Evolutionary conservation across 352 stramenopile genomes (phyloP).

Genomic region (Pythium oligandrum): DNA sequence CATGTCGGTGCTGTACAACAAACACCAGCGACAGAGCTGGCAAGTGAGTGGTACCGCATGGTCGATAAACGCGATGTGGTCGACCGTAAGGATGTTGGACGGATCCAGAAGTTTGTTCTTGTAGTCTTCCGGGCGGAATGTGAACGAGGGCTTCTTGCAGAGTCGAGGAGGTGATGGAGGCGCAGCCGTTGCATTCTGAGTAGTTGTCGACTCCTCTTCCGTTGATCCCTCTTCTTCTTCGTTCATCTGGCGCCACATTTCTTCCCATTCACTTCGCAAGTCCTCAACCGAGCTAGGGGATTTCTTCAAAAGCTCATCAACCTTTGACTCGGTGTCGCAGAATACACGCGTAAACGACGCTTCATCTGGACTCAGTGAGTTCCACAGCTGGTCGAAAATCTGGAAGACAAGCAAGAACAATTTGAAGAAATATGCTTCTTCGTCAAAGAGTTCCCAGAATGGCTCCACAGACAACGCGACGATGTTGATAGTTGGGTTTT

Average conservation of each 20-base stretch:
- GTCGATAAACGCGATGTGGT: conserved; percentile 71
- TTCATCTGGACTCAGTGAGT: conserved; percentile 46
- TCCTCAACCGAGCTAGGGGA: conserved; percentile 59
- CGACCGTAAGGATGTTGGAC: conserved; percentile 65
- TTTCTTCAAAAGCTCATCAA: conserved; percentile 67
- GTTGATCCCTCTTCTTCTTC: conserved; percentile 36
- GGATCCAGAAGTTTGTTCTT: conserved; percentile 65
- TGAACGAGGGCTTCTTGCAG: conserved; percentile 48
- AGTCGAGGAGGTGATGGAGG: conserved; percentile 33
- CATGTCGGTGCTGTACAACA: conserved; percentile 72
- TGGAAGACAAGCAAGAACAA: conserved; percentile 74
- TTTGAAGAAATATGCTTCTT: conserved; percentile 75
- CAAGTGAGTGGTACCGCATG: conserved; percentile 68
- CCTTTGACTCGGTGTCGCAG: conserved; percentile 58
- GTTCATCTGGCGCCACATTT: conserved; percentile 32
- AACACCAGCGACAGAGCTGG: conserved; percentile 77
- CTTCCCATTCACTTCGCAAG: conserved; percentile 55
- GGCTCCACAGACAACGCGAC: conserved; percentile 71
- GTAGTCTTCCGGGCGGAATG: conserved; percentile 57
- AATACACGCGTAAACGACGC: conserved; percentile 78
- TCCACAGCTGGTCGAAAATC: conserved; percentile 75
- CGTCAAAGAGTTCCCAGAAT: conserved; percentile 82
- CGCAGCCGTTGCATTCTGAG: not conserved
- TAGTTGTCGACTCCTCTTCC: conserved; percentile 10
- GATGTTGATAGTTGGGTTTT: conserved; percentile 67